Percentiles rank a stretch among this genome's conserved stretches.
Conservation (phyloP, 352 stramenopile genomes). For the Phytopythium montanum region DNA sequence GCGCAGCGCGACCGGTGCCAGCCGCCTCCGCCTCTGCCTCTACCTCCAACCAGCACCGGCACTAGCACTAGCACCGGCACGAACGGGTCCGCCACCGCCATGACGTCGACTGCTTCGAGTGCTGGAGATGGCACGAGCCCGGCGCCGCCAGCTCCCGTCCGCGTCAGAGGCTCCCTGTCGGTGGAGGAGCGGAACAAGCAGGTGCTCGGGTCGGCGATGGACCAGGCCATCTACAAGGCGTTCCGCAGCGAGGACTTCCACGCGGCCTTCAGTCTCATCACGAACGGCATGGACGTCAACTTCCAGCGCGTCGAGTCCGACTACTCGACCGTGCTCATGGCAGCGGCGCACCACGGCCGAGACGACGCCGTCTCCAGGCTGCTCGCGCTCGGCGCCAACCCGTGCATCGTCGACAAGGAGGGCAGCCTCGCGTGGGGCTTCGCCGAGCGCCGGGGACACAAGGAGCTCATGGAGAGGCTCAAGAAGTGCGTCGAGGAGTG, state of each 20-base stretch:
- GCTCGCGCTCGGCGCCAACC: constrained; percentile 61
- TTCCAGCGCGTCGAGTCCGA: constrained; percentile 82
- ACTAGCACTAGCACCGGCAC: not conserved
- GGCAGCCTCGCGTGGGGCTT: constrained; percentile 66
- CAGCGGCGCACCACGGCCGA: constrained; percentile 71
- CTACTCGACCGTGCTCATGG: constrained; percentile 70
- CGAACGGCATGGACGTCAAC: constrained; percentile 85
- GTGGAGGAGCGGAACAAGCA: constrained; percentile 72
- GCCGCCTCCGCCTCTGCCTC: constrained; percentile 3
- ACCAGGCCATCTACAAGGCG: constrained; percentile 76
- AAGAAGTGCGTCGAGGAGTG: constrained; percentile 69
- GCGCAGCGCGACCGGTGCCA: constrained; percentile 64
- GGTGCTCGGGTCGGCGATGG: constrained; percentile 80
- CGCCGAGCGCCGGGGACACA: constrained; percentile 62
- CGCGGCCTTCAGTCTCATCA: constrained; percentile 72
- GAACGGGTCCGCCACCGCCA: not conserved
- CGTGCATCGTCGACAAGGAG: constrained; percentile 44
- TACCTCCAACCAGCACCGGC: not conserved
- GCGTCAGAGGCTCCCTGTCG: constrained; percentile 26
- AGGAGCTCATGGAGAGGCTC: constrained; percentile 59
- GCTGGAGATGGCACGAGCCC: constrained; percentile 13
- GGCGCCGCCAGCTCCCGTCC: constrained; percentile 7
- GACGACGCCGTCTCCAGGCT: constrained; percentile 69
- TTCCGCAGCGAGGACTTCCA: constrained; percentile 79
- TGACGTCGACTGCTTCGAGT: not conserved